Evolutionary conservation across 148 eudicot species (phyloP).

Genomic region (Polygonum maritimum): DNA sequence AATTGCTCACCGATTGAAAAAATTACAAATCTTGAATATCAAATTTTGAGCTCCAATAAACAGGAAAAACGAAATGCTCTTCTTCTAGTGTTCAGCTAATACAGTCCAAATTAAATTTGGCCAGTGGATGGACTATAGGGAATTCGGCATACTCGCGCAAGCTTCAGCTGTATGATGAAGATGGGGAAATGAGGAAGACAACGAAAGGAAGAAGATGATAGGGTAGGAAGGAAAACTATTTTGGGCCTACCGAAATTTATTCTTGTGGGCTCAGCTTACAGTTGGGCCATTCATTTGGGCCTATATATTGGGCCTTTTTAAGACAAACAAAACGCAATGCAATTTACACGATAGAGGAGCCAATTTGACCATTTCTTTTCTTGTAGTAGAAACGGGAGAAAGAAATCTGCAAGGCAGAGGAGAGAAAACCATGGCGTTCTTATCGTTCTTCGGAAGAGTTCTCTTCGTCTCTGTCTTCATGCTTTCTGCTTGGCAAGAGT

Average conservation of each 20-base stretch:
- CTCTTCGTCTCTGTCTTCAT: conserved; percentile 13
- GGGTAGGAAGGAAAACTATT: conserved; percentile 3
- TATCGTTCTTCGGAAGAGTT: conserved; percentile 11
- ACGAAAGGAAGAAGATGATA: conserved; percentile 6
- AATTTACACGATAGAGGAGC: neutral
- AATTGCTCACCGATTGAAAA: neutral
- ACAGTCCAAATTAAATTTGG: neutral
- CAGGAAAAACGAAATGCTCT: neutral
- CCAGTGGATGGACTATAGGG: neutral
- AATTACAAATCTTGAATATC: neutral
- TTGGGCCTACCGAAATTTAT: neutral
- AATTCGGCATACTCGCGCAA: neutral
- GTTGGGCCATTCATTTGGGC: neutral
- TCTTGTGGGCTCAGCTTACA: neutral
- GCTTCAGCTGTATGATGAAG: neutral
- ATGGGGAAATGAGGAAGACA: neutral
- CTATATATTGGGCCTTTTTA: neutral
- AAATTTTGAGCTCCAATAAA: neutral
- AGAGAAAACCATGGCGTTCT: conserved; percentile 9
- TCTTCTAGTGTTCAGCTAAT: neutral
- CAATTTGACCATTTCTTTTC: neutral
- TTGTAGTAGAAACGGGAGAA: neutral
- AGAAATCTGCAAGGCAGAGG: neutral
- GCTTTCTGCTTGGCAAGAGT: conserved; percentile 11
- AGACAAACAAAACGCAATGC: neutral